Conservation (phyloP, 192 early-diverging fungal species). For the Gaertneriomyces semiglobifer region DNA sequence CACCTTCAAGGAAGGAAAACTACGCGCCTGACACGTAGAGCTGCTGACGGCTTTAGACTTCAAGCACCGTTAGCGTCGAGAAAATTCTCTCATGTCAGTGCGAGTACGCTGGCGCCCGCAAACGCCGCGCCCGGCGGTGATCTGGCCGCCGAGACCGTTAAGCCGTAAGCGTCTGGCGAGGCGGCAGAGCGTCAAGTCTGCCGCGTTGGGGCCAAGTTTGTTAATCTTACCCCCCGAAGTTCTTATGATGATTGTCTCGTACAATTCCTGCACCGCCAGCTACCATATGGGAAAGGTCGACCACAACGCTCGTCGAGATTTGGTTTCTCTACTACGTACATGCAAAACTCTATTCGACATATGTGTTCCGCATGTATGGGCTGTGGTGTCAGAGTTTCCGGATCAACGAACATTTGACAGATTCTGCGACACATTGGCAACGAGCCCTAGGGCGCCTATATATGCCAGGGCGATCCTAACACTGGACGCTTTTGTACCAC, state of each 20-base stretch:
- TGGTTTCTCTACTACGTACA: background rate
- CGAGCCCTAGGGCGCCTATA: background rate
- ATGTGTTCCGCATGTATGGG: background rate
- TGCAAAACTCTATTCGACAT: background rate
- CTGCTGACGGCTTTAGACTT: too few species aligned
- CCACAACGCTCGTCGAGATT: background rate
- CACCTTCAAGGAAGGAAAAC: too few species aligned
- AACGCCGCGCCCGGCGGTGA: too few species aligned
- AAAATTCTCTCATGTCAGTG: too few species aligned
- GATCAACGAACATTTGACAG: background rate
- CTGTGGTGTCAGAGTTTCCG: background rate
- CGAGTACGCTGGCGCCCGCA: too few species aligned
- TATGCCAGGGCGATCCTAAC: background rate
- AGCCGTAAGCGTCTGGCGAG: too few species aligned
- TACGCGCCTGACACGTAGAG: too few species aligned
- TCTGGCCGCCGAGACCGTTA: too few species aligned
- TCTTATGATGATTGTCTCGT: background rate
- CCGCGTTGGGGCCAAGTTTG: too few species aligned
- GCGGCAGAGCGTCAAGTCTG: too few species aligned
- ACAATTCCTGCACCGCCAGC: background rate
- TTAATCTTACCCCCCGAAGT: conserved; percentile 11
- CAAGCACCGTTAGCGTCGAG: too few species aligned
- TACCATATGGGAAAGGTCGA: background rate
- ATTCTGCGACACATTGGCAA: background rate
- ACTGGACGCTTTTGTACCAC: background rate